phyloP scores from a whole-genome alignment of 371 early-diverging fungal genomes.

The Actinomortierella ambigua region DNA sequence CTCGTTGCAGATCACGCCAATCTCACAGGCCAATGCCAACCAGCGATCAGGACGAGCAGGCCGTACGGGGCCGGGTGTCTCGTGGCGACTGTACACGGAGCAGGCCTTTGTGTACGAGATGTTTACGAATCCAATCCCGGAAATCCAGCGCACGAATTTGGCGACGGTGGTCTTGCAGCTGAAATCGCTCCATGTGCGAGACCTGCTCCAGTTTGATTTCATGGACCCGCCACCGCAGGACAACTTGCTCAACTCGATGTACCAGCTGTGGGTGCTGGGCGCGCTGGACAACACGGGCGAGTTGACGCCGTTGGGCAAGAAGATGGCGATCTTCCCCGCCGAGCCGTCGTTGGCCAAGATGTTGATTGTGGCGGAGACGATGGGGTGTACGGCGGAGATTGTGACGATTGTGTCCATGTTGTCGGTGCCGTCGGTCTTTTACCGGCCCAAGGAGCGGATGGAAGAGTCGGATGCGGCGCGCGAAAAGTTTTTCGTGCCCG shows the following conservation, averaged over 20 bases:
- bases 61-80: constrained; percentile 96
- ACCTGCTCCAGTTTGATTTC: constrained; percentile 95
- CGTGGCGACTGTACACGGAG: constrained; percentile 96
- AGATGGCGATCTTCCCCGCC: constrained; percentile 98
- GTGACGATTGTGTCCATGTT: constrained; percentile 97
- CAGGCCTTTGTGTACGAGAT: constrained; percentile 95
- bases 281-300: constrained; percentile 95
- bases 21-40: constrained; percentile 95
- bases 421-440: constrained; percentile 91
- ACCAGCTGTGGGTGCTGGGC: constrained; percentile 90
- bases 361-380: constrained; percentile 88
- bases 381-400: constrained; percentile 95
- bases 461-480: constrained; percentile 93
- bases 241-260: constrained; percentile 92
- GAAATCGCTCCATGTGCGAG: constrained; percentile 97
- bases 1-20: constrained; percentile 90
- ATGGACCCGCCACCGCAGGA: constrained; percentile 97
- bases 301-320: constrained; percentile 89
- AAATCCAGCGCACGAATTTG: constrained; percentile 97
- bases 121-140: constrained; percentile 95
- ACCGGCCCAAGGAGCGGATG: constrained; percentile 97
- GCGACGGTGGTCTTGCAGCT: constrained; percentile 90
- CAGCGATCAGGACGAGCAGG: constrained; percentile 99
- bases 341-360: constrained; percentile 94
- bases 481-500: constrained; percentile 97